Evolutionary conservation across 148 eudicot genomes (phyloP), one percentile per base, ranked within the genome.

Genomic region (Talinum fruticosum): DNA sequence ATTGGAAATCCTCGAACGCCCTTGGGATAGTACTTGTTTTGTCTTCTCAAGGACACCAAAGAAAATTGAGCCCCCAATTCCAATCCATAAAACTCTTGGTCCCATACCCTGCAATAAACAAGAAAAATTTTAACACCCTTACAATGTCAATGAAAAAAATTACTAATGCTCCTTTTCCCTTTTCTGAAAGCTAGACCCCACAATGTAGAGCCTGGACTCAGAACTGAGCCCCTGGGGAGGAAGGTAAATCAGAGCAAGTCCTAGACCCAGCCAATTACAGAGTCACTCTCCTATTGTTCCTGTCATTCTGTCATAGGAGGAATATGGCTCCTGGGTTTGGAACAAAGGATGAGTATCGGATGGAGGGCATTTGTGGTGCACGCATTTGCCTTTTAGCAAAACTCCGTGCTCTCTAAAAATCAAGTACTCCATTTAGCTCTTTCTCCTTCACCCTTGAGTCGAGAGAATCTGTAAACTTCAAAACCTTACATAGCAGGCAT

Each of bases 31-130:
- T 0, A 88, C 67, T 76, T 83, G 85, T 84, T 93, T 93, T 36
- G 97, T 84, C 80, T 80, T 91, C 85, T 93, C 98, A 73, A 93
- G 88, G 66, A 91, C 92, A 66, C 92, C 90, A 74, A 93, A 93
- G 85, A 93, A 93, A 33, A 93, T 91, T 1, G 94, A 85, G 74
- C 98, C 98, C 2, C 98, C 98, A 35, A 93, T 78, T 18, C 98
- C 93, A 66, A 93, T 93, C 98, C 98, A 93, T 59, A 93, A 53
- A 66, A 93, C 93, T 76, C 98, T 78, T 64, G 98, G 90, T 28
- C 92, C 96, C 12, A 93, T 85, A 3, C 98, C 98, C 98, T 93
- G 89, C 88, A 87, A 38, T 34, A 74, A 51, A 38, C 30, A 51
- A 45, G 10, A 65, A 28, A 23, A 8, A 41, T 44, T 26, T 8